Evolutionary conservation across 2,329 filamentous ascomycete species (phyloP).

Genomic region (Beauveria australis): DNA sequence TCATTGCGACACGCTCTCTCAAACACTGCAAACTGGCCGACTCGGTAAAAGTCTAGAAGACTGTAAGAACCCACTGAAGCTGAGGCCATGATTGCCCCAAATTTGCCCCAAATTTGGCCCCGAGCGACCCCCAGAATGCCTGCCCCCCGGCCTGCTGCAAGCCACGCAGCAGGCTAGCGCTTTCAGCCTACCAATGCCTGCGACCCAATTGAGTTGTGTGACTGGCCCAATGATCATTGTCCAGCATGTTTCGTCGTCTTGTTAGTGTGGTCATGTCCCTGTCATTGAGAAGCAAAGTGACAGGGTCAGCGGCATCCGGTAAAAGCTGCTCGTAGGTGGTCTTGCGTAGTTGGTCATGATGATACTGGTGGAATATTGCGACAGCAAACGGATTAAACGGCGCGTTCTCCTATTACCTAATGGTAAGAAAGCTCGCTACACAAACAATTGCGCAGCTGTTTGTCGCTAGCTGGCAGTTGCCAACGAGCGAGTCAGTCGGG

Average conservation of each 20-base stretch:
- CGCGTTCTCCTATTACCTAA: too few species aligned
- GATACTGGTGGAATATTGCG: background rate
- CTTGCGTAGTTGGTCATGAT: background rate
- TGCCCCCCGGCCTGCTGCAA: slow-evolving; percentile 7
- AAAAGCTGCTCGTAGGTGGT: background rate
- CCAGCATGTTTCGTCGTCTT: background rate
- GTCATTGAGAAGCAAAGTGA: background rate
- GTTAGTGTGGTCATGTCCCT: slow-evolving; percentile 6
- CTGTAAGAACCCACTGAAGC: slow-evolving; percentile 2
- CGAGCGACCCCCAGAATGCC: background rate
- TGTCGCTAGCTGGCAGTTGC: background rate
- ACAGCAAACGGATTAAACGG: background rate
- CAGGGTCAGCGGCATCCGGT: slow-evolving; percentile 6
- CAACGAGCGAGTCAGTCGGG: background rate
- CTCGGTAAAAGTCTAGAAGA: background rate
- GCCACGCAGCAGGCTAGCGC: slow-evolving; percentile 1
- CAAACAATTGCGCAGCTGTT: background rate
- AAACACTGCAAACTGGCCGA: background rate
- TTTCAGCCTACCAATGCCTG: background rate
- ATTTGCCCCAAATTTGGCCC: background rate
- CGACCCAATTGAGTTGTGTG: background rate
- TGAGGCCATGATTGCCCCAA: slow-evolving; percentile 6
- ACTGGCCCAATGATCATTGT: background rate
- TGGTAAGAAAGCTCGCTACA: too few species aligned
- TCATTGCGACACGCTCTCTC: background rate